Evolutionary conservation across 768 basidiomycete species (phyloP).

Genomic region (Termitomyces sp.): DNA sequence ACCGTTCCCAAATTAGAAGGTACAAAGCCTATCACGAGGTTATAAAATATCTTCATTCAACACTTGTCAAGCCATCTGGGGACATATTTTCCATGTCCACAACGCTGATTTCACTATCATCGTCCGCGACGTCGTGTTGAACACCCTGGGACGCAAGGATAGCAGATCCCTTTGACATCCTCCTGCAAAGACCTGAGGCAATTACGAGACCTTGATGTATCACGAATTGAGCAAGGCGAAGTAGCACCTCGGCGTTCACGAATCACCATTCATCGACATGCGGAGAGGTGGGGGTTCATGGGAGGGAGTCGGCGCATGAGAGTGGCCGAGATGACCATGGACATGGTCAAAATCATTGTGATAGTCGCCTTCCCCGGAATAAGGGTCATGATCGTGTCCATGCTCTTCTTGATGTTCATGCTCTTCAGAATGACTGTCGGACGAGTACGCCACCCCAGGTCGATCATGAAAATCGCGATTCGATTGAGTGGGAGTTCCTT

Average conservation of each 20-base stretch:
- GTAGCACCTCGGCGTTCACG: slow-evolving; percentile 25
- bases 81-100: slow-evolving; percentile 36
- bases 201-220: slow-evolving; percentile 4
- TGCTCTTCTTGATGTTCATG: slow-evolving; percentile 11
- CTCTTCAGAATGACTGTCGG: neutral
- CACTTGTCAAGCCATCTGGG: slow-evolving; percentile 45
- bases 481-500: slow-evolving; percentile 17
- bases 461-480: slow-evolving; percentile 7
- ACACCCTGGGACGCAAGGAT: neutral
- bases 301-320: neutral
- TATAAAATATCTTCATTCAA: slow-evolving; percentile 25
- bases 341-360: slow-evolving; percentile 8
- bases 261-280: slow-evolving; percentile 43
- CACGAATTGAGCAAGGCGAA: slow-evolving; percentile 8
- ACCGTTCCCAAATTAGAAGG: slow-evolving; percentile 1
- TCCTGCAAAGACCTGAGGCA: neutral
- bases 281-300: slow-evolving; percentile 24
- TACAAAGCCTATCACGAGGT: slow-evolving; percentile 6
- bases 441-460: neutral
- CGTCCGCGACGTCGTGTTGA: slow-evolving; percentile 14
- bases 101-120: slow-evolving; percentile 29
- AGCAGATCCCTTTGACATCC: neutral
- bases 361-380: slow-evolving; percentile 6
- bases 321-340: slow-evolving; percentile 6
- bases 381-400: neutral